phyloP scores from a whole-genome alignment of 495 filamentous ascomycete species.

The Platismatia glauca region DNA sequence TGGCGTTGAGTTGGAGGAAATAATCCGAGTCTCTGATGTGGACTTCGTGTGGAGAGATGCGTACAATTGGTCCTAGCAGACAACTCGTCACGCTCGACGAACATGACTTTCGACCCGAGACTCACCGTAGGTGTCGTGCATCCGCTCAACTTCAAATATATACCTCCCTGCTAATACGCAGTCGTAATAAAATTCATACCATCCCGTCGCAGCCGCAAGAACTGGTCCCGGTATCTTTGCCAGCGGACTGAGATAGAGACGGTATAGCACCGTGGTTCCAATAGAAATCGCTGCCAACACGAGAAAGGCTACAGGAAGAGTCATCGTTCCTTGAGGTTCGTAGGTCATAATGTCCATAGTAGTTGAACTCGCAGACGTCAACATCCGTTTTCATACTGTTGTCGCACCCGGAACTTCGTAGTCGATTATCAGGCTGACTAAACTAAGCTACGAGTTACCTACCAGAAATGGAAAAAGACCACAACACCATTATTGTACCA shows the following conservation, averaged over 20 bases:
- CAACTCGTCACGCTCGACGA: not conserved
- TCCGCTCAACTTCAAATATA: constrained; percentile 34
- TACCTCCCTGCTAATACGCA: constrained; percentile 31
- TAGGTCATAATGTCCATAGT: too few relatives aligned
- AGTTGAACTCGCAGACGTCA: too few relatives aligned
- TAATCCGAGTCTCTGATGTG: constrained; percentile 34
- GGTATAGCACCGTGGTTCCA: constrained; percentile 16
- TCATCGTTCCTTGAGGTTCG: not conserved
- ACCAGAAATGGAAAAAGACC: too few relatives aligned
- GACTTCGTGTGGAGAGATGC: constrained; percentile 41
- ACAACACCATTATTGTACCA: too few relatives aligned
- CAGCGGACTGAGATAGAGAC: constrained; percentile 36
- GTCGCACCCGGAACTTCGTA: too few relatives aligned
- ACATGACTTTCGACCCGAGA: not conserved
- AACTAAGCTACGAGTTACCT: too few relatives aligned
- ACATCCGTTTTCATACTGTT: too few relatives aligned
- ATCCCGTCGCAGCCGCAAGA: constrained; percentile 40
- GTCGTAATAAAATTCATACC: constrained; percentile 46
- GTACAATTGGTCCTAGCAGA: constrained; percentile 45
- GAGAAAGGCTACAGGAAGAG: not conserved
- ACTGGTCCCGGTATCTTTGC: constrained; percentile 40
- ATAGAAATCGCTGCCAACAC: not conserved
- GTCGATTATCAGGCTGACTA: too few relatives aligned
- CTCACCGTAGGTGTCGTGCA: constrained; percentile 42
- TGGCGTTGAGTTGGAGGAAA: not conserved